Percentiles rank a stretch among this genome's conserved stretches.
Conservation (phyloP, 768 basidiomycete genomes). For the Kwoniella dendrophila region DNA sequence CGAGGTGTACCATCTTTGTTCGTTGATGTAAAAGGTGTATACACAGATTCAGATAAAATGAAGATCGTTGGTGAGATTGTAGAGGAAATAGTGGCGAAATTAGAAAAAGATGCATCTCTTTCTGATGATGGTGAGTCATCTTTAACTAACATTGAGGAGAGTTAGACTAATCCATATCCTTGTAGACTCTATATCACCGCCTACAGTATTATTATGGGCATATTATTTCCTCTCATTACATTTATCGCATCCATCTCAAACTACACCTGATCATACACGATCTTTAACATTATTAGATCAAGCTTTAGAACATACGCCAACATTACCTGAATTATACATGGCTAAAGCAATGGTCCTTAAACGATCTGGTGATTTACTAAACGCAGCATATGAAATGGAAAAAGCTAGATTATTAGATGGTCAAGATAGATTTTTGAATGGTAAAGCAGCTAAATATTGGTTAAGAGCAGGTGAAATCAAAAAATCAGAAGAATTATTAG, state of each 20-base stretch:
- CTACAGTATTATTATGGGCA: conserved; percentile 88
- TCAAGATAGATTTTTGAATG: conserved; percentile 93
- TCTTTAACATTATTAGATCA: conserved; percentile 61
- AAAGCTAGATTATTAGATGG: conserved; percentile 83
- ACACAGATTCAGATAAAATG: conserved; percentile 68
- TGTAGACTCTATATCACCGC: conserved; percentile 60
- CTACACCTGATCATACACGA: conserved; percentile 38
- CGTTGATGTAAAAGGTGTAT: conserved; percentile 84
- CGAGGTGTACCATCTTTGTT: conserved; percentile 94
- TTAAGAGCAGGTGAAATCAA: conserved; percentile 77
- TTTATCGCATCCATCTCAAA: conserved; percentile 60
- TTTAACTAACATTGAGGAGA: background rate
- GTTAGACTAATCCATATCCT: conserved; percentile 7
- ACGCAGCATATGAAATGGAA: conserved; percentile 74
- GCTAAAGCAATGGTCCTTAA: conserved; percentile 82
- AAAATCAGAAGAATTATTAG: conserved; percentile 73
- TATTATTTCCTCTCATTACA: conserved; percentile 90
- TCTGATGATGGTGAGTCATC: conserved; percentile 41
- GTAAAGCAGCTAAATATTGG: conserved; percentile 88
- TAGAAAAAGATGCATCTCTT: conserved; percentile 40
- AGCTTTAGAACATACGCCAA: conserved; percentile 84
- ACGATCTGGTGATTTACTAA: conserved; percentile 74
- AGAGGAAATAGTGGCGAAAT: conserved; percentile 60
- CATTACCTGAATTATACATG: conserved; percentile 84
- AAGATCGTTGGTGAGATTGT: conserved; percentile 71